A percentile compares a stretch with the other conserved stretches of the same genome.
phyloP scores from a whole-genome alignment of 2,329 filamentous ascomycete species.

The Pseudogymnoascus sp. region DNA sequence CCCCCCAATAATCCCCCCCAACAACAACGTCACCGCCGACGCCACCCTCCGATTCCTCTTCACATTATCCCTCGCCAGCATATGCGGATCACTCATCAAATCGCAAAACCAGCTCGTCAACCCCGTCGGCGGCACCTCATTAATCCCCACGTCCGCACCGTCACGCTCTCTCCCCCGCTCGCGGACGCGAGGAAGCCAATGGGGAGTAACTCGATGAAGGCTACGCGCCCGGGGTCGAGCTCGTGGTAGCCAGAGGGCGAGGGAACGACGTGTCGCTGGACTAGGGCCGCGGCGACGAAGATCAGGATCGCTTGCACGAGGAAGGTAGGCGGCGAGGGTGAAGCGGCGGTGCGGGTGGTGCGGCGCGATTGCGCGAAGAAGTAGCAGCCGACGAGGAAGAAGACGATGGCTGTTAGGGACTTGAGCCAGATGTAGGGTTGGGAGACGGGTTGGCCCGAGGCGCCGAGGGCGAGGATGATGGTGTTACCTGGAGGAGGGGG shows the following conservation, averaged over 20 bases:
- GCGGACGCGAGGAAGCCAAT: conserved; percentile 57
- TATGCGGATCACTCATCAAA: conserved; percentile 58
- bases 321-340: conserved; percentile 43
- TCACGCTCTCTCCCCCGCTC: conserved; percentile 71
- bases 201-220: conserved; percentile 39
- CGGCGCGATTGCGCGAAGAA: conserved; percentile 35
- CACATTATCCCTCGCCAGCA: conserved; percentile 41
- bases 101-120: conserved; percentile 79
- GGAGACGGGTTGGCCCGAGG: conserved; percentile 43
- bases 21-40: conserved; percentile 44
- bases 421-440: conserved; percentile 48
- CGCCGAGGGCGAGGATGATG: conserved; percentile 55
- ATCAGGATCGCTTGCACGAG: conserved; percentile 46
- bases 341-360: conserved; percentile 34
- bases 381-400: conserved; percentile 49
- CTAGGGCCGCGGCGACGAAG: conserved; percentile 45
- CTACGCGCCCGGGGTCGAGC: conserved; percentile 23
- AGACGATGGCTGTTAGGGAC: conserved; percentile 45
- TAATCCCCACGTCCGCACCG: conserved; percentile 62
- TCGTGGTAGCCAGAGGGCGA: conserved; percentile 32
- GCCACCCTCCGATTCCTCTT: conserved; percentile 47
- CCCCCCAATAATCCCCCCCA: conserved; percentile 50
- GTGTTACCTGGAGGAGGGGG: conserved; percentile 45
- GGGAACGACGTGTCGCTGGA: conserved; percentile 40
- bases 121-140: conserved; percentile 69